These are phyloP conservation scores for Phylloporus sp. DNA, from an alignment of 768 basidiomycete genomes.

Conservation along the genomic window DNA sequence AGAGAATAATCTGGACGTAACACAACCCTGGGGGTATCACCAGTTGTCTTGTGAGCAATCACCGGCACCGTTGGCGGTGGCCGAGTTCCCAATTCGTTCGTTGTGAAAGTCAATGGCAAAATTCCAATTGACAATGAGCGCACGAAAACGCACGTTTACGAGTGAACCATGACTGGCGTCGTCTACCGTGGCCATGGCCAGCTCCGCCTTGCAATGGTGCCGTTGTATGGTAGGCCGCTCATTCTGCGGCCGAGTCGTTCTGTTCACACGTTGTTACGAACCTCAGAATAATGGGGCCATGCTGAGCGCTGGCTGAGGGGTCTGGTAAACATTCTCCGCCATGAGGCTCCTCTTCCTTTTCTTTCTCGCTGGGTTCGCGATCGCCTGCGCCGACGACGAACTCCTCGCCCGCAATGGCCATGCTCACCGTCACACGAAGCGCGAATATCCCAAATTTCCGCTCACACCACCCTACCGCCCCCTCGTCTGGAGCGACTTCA, in stretches of 20 bases:
- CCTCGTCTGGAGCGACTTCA: conserved; percentile 86
- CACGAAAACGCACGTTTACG: neutral
- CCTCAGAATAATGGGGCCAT: neutral
- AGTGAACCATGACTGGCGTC: neutral
- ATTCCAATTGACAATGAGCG: too few species aligned
- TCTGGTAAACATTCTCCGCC: neutral
- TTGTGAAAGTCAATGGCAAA: too few species aligned
- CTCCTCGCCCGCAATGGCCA: conserved; percentile 27
- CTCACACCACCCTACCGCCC: conserved; percentile 58
- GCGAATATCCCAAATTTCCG: conserved; percentile 38
- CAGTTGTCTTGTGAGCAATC: too few species aligned
- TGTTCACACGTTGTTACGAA: neutral
- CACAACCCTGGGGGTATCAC: too few species aligned
- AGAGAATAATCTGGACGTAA: too few species aligned
- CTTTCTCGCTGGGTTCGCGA: conserved; percentile 14
- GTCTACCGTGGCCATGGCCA: too few species aligned
- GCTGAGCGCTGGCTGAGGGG: too few species aligned
- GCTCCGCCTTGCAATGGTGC: too few species aligned
- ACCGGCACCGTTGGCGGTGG: too few species aligned
- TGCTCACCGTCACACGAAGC: conserved; percentile 31
- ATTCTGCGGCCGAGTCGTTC: neutral
- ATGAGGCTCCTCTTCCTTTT: conserved; percentile 13
- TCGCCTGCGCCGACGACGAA: conserved; percentile 21
- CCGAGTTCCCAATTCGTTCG: neutral
- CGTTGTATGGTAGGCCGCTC: neutral